phyloP scores from a whole-genome alignment of 2,329 filamentous ascomycete genomes.

The Annulohypoxylon truncatum region DNA sequence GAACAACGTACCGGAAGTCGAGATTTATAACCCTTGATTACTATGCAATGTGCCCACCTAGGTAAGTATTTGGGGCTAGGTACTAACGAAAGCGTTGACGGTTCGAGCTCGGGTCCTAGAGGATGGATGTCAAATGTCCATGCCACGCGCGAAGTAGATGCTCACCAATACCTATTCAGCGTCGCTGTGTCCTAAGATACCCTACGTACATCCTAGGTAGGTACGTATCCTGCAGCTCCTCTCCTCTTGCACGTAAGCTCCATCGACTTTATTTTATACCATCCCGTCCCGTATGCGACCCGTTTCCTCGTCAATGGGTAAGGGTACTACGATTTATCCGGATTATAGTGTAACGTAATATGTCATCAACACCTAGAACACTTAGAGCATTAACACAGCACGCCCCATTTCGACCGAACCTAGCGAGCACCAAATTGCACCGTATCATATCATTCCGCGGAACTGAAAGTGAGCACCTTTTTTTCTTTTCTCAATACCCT shows the following conservation, averaged over 20 bases:
- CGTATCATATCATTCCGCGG: conserved; percentile 20
- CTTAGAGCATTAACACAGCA: neutral
- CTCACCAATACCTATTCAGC: too few species aligned
- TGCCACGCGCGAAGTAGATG: too few species aligned
- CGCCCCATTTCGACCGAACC: neutral
- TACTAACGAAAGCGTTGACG: too few species aligned
- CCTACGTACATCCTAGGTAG: too few species aligned
- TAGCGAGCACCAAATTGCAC: neutral
- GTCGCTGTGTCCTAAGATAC: too few species aligned
- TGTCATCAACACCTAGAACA: neutral
- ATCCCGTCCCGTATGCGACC: neutral
- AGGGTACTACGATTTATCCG: conserved; percentile 20
- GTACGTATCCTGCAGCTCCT: neutral
- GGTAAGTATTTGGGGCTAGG: too few species aligned
- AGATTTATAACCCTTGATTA: too few species aligned
- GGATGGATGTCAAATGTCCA: too few species aligned
- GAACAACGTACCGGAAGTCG: neutral
- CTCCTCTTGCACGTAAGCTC: neutral
- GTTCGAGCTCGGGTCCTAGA: too few species aligned
- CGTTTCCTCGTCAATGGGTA: neutral
- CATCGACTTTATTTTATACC: neutral
- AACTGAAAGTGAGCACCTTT: conserved; percentile 17
- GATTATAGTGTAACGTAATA: conserved; percentile 30
- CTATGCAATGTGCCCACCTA: too few species aligned
- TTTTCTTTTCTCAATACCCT: conserved; percentile 14